phyloP scores from a whole-genome alignment of 2,329 filamentous ascomycete genomes.

The Stenocarpella maydis region DNA sequence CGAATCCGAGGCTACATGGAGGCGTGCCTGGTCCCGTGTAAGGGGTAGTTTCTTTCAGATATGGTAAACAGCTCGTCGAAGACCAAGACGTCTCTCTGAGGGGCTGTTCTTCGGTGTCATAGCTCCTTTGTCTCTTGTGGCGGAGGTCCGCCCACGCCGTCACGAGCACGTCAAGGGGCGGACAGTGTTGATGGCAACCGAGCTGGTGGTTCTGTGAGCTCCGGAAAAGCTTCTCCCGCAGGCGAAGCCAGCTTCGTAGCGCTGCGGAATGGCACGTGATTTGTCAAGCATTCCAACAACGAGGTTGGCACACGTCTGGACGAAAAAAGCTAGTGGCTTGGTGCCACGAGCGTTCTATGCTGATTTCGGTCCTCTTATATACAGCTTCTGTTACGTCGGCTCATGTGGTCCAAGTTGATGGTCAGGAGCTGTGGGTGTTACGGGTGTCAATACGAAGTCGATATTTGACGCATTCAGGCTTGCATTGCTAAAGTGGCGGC shows the following conservation, averaged over 20 bases:
- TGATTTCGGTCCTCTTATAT: too few relatives aligned
- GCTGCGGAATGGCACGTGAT: background rate
- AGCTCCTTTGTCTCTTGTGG: background rate
- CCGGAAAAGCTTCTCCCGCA: conserved; percentile 12
- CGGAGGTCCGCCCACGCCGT: conserved; percentile 9
- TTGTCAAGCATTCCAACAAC: background rate
- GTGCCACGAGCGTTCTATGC: too few relatives aligned
- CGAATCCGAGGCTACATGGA: background rate
- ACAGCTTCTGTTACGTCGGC: too few relatives aligned
- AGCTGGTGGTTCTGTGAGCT: background rate
- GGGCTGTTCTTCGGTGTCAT: conserved; percentile 8
- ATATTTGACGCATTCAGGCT: too few relatives aligned
- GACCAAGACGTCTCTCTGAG: conserved; percentile 12
- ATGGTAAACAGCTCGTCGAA: background rate
- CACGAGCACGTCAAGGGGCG: background rate
- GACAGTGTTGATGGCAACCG: background rate
- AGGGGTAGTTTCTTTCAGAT: background rate
- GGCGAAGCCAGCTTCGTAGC: conserved; percentile 13
- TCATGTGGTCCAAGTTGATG: too few relatives aligned
- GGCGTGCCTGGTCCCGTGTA: background rate
- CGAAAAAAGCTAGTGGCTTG: too few relatives aligned
- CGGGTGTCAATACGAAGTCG: too few relatives aligned
- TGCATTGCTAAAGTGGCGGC: background rate
- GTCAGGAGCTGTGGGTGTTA: too few relatives aligned
- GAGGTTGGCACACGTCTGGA: too few relatives aligned